These are phyloP conservation scores for Chloris gayana DNA, from an alignment of 176 grass and related monocot genomes.

Conservation along the genomic window DNA sequence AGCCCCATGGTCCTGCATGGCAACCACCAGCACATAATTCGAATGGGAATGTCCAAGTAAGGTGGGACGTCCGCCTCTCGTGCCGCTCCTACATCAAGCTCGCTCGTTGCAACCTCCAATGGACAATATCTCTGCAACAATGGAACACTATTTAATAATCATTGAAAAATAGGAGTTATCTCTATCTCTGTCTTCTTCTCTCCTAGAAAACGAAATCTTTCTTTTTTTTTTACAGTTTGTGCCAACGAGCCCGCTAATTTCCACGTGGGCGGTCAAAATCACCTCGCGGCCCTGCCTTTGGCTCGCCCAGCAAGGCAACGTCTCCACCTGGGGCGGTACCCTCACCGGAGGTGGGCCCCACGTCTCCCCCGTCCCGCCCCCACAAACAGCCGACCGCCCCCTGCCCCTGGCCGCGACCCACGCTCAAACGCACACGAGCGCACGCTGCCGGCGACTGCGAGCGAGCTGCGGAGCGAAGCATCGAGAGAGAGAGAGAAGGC, in stretches of 20 bases:
- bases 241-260: constrained; percentile 12
- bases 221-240: not conserved
- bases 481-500: not conserved
- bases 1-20: constrained; percentile 4
- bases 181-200: no score
- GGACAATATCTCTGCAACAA: not conserved
- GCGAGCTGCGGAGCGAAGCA: not conserved
- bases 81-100: not conserved
- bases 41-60: not conserved
- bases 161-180: not conserved
- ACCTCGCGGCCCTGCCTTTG: not conserved
- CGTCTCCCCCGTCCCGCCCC: constrained; percentile 24
- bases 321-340: not conserved
- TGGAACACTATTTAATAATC: not conserved
- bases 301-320: not conserved
- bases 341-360: constrained; percentile 22
- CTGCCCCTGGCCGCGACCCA: constrained; percentile 36
- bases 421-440: constrained; percentile 42
- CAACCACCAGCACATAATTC: not conserved
- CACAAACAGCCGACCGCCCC: constrained; percentile 49
- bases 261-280: constrained; percentile 49
- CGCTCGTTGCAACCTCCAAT: not conserved
- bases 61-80: not conserved
- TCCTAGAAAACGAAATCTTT: not conserved
- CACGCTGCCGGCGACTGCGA: not conserved